These are phyloP conservation scores for Claviceps cyperi DNA, from an alignment of 2,329 filamentous ascomycete species.

Conservation along the genomic window DNA sequence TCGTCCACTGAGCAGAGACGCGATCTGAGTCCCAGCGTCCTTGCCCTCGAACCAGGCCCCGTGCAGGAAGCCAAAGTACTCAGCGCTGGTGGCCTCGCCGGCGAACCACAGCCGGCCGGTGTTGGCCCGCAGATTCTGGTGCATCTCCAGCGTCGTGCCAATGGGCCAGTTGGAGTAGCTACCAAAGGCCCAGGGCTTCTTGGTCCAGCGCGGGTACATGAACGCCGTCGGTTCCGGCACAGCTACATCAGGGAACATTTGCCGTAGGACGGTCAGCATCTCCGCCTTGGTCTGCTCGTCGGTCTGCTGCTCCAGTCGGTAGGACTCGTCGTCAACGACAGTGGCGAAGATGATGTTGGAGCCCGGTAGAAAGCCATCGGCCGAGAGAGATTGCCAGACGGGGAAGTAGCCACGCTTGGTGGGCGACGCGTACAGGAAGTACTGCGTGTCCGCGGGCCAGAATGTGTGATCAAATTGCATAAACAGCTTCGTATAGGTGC, in stretches of 20 bases:
- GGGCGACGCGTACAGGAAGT: constrained; percentile 30
- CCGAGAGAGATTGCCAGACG: constrained; percentile 48
- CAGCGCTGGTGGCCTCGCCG: constrained; percentile 46
- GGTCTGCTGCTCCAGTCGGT: constrained; percentile 42
- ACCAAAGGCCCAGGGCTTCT: constrained; percentile 32
- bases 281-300: constrained; percentile 43
- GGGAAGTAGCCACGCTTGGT: constrained; percentile 31
- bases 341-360: constrained; percentile 54
- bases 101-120: constrained; percentile 47
- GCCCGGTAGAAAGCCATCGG: constrained; percentile 40
- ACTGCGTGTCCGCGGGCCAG: constrained; percentile 36
- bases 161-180: constrained; percentile 56
- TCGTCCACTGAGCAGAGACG: constrained; percentile 12
- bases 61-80: constrained; percentile 53
- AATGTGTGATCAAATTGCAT: constrained; percentile 54
- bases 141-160: constrained; percentile 46
- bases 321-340: constrained; percentile 40
- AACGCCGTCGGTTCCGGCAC: constrained; percentile 47
- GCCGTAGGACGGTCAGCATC: constrained; percentile 39
- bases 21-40: constrained; percentile 30
- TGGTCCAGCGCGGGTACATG: constrained; percentile 35
- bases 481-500: constrained; percentile 61
- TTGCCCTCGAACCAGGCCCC: constrained; percentile 45
- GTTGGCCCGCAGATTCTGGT: constrained; percentile 55
- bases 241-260: constrained; percentile 43